Conservation (phyloP, 2,329 filamentous ascomycete genomes). For the Fusarium metavorans region DNA sequence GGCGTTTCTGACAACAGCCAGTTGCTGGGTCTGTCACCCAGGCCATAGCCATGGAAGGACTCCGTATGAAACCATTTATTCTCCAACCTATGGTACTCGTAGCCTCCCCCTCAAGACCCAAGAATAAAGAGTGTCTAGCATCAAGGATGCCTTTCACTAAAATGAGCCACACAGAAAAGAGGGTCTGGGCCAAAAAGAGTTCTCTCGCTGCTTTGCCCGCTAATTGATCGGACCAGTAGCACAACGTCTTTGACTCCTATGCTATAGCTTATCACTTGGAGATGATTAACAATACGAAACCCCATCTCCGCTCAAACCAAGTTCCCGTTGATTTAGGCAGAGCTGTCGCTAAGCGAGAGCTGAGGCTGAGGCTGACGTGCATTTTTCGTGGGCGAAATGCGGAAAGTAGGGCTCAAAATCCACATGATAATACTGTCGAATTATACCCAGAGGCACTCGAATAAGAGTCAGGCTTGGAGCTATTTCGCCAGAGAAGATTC, state of each 20-base stretch:
- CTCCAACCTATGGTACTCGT: background rate
- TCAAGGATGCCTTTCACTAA: background rate
- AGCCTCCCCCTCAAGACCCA: background rate
- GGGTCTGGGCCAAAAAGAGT: background rate
- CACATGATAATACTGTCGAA: background rate
- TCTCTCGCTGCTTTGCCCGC: too few relatives aligned
- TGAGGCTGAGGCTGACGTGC: background rate
- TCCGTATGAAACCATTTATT: background rate
- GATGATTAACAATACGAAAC: background rate
- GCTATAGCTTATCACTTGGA: too few relatives aligned
- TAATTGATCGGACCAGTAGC: too few relatives aligned
- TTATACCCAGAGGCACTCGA: background rate
- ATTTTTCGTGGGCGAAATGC: background rate
- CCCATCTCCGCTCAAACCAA: background rate
- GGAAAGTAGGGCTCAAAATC: background rate
- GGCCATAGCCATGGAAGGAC: background rate
- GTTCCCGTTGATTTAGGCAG: background rate
- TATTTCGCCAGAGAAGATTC: background rate
- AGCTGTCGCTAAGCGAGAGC: background rate
- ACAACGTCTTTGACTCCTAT: background rate
- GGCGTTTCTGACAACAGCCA: background rate
- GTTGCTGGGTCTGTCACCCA: background rate
- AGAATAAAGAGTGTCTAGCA: background rate
- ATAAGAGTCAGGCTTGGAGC: background rate
- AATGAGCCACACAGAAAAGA: background rate